Evolutionary conservation across 441 rosid genomes (phyloP).

Genomic region (Gossypium schwendimanii): DNA sequence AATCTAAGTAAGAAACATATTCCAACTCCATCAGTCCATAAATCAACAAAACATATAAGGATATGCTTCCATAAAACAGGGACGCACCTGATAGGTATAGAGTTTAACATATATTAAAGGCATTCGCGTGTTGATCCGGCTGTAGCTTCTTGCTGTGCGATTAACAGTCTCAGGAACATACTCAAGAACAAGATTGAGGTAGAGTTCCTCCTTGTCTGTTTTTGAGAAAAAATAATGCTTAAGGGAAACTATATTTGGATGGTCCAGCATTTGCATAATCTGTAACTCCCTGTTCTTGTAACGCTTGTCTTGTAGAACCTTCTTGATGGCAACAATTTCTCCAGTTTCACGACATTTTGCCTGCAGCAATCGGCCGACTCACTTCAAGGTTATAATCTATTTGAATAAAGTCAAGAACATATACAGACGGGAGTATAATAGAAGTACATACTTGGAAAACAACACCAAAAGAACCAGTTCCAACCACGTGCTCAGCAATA

Average conservation of each 20-base stretch:
- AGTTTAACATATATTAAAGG: constrained; percentile 91
- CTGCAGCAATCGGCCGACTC: constrained; percentile 36
- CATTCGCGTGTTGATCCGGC: constrained; percentile 71
- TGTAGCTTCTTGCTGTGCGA: constrained; percentile 73
- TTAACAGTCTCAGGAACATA: constrained; percentile 71
- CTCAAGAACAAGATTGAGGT: constrained; percentile 42
- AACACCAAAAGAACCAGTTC: constrained; percentile 93
- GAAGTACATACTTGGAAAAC: constrained; percentile 72
- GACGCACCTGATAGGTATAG: constrained; percentile 73
- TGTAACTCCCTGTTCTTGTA: constrained; percentile 93
- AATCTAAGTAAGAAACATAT: background rate
- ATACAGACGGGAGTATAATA: background rate
- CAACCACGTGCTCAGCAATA: constrained; percentile 89
- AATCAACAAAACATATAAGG: background rate
- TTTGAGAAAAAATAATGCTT: constrained; percentile 89
- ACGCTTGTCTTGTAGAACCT: constrained; percentile 95
- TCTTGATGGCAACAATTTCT: constrained; percentile 86
- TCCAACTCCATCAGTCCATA: background rate
- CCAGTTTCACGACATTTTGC: constrained; percentile 97
- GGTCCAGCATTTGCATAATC: constrained; percentile 95
- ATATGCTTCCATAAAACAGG: background rate
- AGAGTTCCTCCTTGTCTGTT: constrained; percentile 88
- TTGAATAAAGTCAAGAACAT: background rate
- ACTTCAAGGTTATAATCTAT: constrained; percentile 1
- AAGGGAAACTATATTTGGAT: constrained; percentile 85